These are phyloP conservation scores for Phytopythium vexans DNA, from an alignment of 352 stramenopile genomes.

Conservation along the genomic window DNA sequence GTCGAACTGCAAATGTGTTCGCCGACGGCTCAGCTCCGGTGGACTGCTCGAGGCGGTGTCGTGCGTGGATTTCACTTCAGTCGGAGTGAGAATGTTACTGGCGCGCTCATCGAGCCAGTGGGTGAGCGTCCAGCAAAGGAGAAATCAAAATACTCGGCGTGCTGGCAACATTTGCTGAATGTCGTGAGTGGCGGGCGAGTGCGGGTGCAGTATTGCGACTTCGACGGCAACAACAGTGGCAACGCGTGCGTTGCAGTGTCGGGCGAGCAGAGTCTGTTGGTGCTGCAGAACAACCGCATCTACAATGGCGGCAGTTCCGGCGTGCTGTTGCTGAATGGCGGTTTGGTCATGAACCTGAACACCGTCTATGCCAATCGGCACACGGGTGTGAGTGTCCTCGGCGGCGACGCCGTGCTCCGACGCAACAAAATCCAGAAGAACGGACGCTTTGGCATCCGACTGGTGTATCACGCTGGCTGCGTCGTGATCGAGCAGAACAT, in stretches of 20 bases:
- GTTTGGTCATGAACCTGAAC: conserved; percentile 57
- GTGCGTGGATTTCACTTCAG: conserved; percentile 67
- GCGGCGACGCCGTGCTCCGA: conserved; percentile 54
- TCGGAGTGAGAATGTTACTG: conserved; percentile 13
- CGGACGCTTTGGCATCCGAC: conserved; percentile 61
- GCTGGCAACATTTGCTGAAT: conserved; percentile 67
- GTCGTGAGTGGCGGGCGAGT: conserved; percentile 39
- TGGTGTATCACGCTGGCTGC: conserved; percentile 67
- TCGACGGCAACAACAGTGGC: conserved; percentile 57
- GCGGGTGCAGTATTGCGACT: conserved; percentile 61
- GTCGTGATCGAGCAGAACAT: conserved; percentile 78
- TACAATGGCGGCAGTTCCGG: conserved; percentile 54
- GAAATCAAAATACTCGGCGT: conserved; percentile 13
- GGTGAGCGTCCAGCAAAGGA: conserved; percentile 13
- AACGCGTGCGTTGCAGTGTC: conserved; percentile 68
- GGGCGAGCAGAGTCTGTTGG: conserved; percentile 30
- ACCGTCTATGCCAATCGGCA: conserved; percentile 51
- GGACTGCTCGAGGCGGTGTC: conserved; percentile 54
- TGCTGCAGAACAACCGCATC: conserved; percentile 62
- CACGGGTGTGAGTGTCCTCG: conserved; percentile 54
- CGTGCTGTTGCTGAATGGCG: conserved; percentile 51
- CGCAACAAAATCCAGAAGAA: conserved; percentile 68
- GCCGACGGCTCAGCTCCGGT: conserved; percentile 39
- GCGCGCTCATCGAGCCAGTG: not conserved
- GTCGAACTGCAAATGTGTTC: conserved; percentile 72